Evolutionary conservation across 371 early-diverging fungal genomes (phyloP).

Genomic region (Mortierella polycephala): DNA sequence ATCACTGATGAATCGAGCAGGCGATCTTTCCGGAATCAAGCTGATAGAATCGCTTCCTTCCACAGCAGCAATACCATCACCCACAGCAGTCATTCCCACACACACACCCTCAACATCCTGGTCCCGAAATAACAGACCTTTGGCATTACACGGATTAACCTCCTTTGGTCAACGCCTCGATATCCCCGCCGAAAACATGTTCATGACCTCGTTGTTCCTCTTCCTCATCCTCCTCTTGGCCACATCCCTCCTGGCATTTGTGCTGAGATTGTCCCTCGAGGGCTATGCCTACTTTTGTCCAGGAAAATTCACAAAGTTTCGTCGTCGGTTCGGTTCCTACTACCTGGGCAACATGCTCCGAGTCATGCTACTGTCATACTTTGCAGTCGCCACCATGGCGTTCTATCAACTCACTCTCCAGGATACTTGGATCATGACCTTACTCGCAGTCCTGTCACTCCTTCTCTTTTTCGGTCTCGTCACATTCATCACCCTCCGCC

Average conservation of each 20-base stretch:
- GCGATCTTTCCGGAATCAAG: neutral
- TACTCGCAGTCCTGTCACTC: slow-evolving; percentile 38
- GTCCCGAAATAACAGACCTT: slow-evolving; percentile 4
- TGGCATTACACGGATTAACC: slow-evolving; percentile 4
- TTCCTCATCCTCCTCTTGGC: slow-evolving; percentile 27
- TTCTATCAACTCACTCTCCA: slow-evolving; percentile 51
- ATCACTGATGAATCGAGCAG: slow-evolving; percentile 27
- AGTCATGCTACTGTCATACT: slow-evolving; percentile 38
- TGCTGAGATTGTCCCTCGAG: slow-evolving; percentile 26
- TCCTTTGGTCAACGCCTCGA: slow-evolving; percentile 38
- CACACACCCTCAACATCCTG: neutral
- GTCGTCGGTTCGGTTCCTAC: slow-evolving; percentile 39
- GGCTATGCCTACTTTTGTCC: slow-evolving; percentile 30
- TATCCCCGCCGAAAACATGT: slow-evolving; percentile 48
- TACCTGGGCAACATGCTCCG: slow-evolving; percentile 47
- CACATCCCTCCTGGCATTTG: slow-evolving; percentile 28
- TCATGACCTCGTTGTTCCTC: slow-evolving; percentile 45
- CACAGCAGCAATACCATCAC: neutral
- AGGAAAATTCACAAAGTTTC: slow-evolving; percentile 44
- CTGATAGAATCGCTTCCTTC: neutral
- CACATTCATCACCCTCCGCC: slow-evolving; percentile 24
- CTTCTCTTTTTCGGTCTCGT: slow-evolving; percentile 30
- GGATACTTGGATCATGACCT: slow-evolving; percentile 36
- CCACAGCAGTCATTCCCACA: neutral
- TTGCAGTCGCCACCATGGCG: slow-evolving; percentile 49